Base-by-base conservation (phyloP, 1,284 basidiomycete genomes). In the Microbotryum violaceum region DNA sequence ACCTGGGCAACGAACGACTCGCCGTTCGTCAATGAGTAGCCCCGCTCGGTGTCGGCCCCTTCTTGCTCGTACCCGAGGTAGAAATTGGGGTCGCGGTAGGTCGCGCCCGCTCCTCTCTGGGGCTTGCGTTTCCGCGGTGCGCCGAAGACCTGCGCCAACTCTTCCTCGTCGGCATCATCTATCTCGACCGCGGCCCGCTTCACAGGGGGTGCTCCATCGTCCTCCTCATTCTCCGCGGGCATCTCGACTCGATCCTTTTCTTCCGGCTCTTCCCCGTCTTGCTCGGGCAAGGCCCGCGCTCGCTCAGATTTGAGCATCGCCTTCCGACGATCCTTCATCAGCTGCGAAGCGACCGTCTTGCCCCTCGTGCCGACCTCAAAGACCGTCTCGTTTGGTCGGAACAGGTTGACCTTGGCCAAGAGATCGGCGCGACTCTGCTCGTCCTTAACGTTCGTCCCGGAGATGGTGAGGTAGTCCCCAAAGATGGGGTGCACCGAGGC, bases 51-150 rank as follows among this genome's bases (percentile, higher is more conserved):
- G 55, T 82, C 79, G 23, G 89, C 86, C 61, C 87, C 90, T 69
- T 87, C 86, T 73, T 93, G 91, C 72, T 87, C 84, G 77, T 97
- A 87, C 1, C 87, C 87, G 81, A 98, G 85, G 77, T 92, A 98
- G 74, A 91, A 96, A 54, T 88, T 84, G 1, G 84, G 82, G 71
- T 98, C 94, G 21, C 85, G 82, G 77, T 82, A 96, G 18, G 51
- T 56, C 14, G 58, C 60, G 4, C 56, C 58, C 16, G 49, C 61
- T 5, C 56, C 37, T 70, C 77, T 29, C 7, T 74, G 74, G 33
- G 60, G 63, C 31, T 77, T 77, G 64, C 81, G 82, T 68, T 79
- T 81, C 61, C 79, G 76, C n/a, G 51, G 56, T 55, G 54, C 66
- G 52, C 86, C 82, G 68, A 91, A 91, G n/a, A 86, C 85, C 89